Percentiles rank a stretch among this genome's conserved stretches.
These are phyloP conservation scores for Sugiyamaella americana DNA, from an alignment of 805 yeast species.

Conservation along the genomic window DNA sequence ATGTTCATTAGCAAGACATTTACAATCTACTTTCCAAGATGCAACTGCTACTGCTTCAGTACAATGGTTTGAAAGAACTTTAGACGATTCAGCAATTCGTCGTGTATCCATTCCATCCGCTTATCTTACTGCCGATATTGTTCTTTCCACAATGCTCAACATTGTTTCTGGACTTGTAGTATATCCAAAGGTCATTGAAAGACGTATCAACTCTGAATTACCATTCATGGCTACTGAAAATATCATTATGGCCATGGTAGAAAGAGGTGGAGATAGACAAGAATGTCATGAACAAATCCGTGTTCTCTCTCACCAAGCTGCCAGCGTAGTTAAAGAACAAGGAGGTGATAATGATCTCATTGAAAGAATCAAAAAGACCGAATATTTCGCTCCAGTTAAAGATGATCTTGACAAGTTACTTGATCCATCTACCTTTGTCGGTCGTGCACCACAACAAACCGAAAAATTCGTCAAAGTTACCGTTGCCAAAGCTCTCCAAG, in stretches of 20 bases:
- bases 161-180: constrained; percentile 94
- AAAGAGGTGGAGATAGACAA: constrained; percentile 95
- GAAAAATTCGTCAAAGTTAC: constrained; percentile 84
- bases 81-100: constrained; percentile 97
- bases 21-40: constrained; percentile 86
- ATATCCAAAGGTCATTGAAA: constrained; percentile 96
- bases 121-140: constrained; percentile 90
- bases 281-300: constrained; percentile 97
- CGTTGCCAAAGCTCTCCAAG: constrained; percentile 74
- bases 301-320: constrained; percentile 95
- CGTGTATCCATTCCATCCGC: constrained; percentile 96
- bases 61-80: constrained; percentile 98
- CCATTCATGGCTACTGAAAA: constrained; percentile 99
- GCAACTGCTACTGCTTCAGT: constrained; percentile 96
- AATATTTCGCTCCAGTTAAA: constrained; percentile 87
- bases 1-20: constrained; percentile 94
- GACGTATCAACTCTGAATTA: constrained; percentile 88
- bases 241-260: constrained; percentile 99
- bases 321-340: constrained; percentile 93
- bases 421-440: constrained; percentile 91
- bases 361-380: constrained; percentile 71
- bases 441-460: constrained; percentile 97
- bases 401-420: constrained; percentile 69
- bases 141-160: constrained; percentile 81
- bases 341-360: constrained; percentile 98